Evolutionary conservation across 1,139 yeast species (phyloP), one percentile per base, ranked within the genome.

Genomic region (Sugiyamaella paludigena): DNA sequence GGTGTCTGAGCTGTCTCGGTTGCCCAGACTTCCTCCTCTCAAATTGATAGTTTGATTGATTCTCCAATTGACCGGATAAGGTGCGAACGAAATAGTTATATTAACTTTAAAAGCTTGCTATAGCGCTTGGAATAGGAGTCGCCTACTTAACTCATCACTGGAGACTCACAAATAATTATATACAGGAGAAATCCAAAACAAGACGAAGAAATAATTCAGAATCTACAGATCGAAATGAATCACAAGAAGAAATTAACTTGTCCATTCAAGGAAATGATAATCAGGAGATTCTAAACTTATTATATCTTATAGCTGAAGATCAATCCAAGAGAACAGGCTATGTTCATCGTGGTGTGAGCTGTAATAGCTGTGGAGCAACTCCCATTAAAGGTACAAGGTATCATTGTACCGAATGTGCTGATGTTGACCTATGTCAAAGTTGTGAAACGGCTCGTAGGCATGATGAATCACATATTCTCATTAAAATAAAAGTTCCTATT

Each of bases 341-440:
- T 29, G 54, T 60, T 26, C 68, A 65, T 40, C 58, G 65, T 11
- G 69, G 69, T 1, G 61, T 65, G 12, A 55, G 59, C 39, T 65
- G 69, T 41, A 61, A 63, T 41, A 35, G 49, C 4, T 65, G 69
- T 49, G 66, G 68, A 6, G 52, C 49, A 45, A 56, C 64, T 36
- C 69, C 69, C 10, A 63, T 65, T 28, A 44, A 51, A 26, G 70
- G 70, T 10, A 45, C 47, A 8, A 50, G 70, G 15, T 65, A 55
- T 45, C 61, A 59, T 31, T 67, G 70, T 47, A 53, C 59, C 7
- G 62, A 64, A 35, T 67, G 70, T 48, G 61, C 53, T 2, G 70
- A 67, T 45, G 59, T 59, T 33, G 70, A 67, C 47, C 45, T 67
- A 27, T 66, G 70, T 45, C 60, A 59, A 38, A 49, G 43, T 10